These are phyloP conservation scores for Teratosphaeria gauchensis DNA, from an alignment of 2,329 filamentous ascomycete genomes.

Conservation along the genomic window DNA sequence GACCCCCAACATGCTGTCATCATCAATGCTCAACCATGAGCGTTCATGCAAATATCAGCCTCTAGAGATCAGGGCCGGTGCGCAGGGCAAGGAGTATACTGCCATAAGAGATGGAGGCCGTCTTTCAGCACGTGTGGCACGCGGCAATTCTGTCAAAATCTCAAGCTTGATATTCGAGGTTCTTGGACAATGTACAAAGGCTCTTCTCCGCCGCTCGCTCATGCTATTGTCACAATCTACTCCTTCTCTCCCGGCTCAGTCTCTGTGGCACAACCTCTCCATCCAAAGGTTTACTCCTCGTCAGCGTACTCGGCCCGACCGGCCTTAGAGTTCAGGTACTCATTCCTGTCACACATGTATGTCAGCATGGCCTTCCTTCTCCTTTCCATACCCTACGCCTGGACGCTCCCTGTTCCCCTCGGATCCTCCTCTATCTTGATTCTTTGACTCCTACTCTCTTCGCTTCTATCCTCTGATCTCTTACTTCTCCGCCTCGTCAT, in stretches of 20 bases:
- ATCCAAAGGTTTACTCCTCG: slow-evolving; percentile 25
- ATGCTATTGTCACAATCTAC: not conserved
- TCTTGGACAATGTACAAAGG: not conserved
- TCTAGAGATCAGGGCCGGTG: too few species aligned
- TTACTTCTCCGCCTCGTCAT: not conserved
- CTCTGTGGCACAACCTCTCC: not conserved
- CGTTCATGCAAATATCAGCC: too few species aligned
- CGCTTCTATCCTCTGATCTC: not conserved
- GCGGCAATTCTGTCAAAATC: not conserved
- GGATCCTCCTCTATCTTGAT: not conserved
- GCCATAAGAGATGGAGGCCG: too few species aligned
- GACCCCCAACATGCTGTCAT: too few species aligned
- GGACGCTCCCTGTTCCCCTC: not conserved
- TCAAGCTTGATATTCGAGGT: not conserved
- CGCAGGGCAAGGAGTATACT: too few species aligned
- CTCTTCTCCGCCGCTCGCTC: not conserved
- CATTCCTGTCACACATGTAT: slow-evolving; percentile 48
- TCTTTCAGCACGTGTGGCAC: too few species aligned
- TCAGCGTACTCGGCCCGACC: slow-evolving; percentile 49
- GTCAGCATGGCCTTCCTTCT: not conserved
- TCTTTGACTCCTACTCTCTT: not conserved
- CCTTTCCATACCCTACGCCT: not conserved
- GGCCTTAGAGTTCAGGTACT: slow-evolving; percentile 72
- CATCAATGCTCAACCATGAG: too few species aligned
- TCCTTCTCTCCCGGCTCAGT: not conserved